Percentiles rank a stretch among this genome's conserved stretches.
Evolutionary conservation across 2,329 filamentous ascomycete species (phyloP).

Genomic region (Exophiala viscosa): DNA sequence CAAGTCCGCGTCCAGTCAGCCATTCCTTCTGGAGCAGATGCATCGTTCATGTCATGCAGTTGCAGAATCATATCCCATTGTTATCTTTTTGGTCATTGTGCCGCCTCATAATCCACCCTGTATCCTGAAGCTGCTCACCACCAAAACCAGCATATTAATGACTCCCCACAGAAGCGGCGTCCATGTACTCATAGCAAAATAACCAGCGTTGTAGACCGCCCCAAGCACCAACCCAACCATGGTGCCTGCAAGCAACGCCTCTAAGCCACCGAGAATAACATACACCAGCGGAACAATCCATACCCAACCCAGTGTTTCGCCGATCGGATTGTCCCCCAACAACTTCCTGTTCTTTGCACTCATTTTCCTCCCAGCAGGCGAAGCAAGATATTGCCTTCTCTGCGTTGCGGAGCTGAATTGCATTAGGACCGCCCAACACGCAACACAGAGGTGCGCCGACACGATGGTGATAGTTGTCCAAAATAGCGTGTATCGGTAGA

Average conservation of each 20-base stretch:
- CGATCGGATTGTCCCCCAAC: conserved; percentile 24
- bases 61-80: too few species aligned
- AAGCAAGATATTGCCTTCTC: conserved; percentile 17
- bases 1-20: background rate
- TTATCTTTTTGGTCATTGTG: too few species aligned
- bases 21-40: too few species aligned
- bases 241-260: conserved; percentile 76
- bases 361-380: conserved; percentile 15
- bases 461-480: conserved; percentile 82
- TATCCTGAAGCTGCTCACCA: conserved; percentile 88
- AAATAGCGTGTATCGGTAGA: conserved; percentile 81
- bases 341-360: conserved; percentile 25
- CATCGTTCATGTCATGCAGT: too few species aligned
- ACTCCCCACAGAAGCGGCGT: conserved; percentile 85
- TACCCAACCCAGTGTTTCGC: conserved; percentile 39
- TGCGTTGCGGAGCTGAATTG: conserved; percentile 42
- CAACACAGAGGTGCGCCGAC: conserved; percentile 69
- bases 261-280: conserved; percentile 65
- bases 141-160: conserved; percentile 75
- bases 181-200: conserved; percentile 91
- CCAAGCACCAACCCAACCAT: conserved; percentile 75
- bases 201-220: conserved; percentile 74
- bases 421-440: conserved; percentile 67
- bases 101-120: conserved; percentile 74
- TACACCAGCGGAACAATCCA: conserved; percentile 73